These are phyloP conservation scores for Multifurca ochricompacta DNA, from an alignment of 768 basidiomycete genomes.

Conservation along the genomic window DNA sequence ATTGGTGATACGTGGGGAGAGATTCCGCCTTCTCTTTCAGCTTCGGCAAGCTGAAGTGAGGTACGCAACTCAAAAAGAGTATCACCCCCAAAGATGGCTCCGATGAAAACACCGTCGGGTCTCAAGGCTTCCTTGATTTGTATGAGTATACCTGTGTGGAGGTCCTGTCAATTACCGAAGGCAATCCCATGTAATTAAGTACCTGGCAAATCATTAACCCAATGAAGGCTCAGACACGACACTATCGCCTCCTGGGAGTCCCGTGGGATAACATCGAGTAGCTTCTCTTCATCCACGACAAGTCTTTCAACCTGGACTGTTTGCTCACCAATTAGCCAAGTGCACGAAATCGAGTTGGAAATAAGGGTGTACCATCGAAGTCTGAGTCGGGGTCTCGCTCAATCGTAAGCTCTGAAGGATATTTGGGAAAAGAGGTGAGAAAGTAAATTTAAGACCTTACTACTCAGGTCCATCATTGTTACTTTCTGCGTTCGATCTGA, in stretches of 20 bases:
- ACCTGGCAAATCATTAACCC: constrained; percentile 98
- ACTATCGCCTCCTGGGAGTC: constrained; percentile 88
- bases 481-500: constrained; percentile 58
- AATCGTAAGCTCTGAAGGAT: constrained; percentile 52
- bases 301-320: constrained; percentile 72
- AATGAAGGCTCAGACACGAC: constrained; percentile 87
- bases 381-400: constrained; percentile 69
- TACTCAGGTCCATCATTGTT: constrained; percentile 80
- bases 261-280: constrained; percentile 55
- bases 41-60: constrained; percentile 86
- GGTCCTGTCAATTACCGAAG: not conserved
- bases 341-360: not conserved
- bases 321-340: not conserved
- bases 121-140: constrained; percentile 80
- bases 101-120: constrained; percentile 92
- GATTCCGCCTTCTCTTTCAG: constrained; percentile 91
- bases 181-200: constrained; percentile 11
- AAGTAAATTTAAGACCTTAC: constrained; percentile 34
- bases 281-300: constrained; percentile 76
- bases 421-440: constrained; percentile 2
- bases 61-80: constrained; percentile 93
- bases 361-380: constrained; percentile 58
- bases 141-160: constrained; percentile 59
- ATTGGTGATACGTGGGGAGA: constrained; percentile 97
- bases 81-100: constrained; percentile 92